Conservation (phyloP, 2,329 filamentous ascomycete genomes). For the Pyrenochaeta sp. region DNA sequence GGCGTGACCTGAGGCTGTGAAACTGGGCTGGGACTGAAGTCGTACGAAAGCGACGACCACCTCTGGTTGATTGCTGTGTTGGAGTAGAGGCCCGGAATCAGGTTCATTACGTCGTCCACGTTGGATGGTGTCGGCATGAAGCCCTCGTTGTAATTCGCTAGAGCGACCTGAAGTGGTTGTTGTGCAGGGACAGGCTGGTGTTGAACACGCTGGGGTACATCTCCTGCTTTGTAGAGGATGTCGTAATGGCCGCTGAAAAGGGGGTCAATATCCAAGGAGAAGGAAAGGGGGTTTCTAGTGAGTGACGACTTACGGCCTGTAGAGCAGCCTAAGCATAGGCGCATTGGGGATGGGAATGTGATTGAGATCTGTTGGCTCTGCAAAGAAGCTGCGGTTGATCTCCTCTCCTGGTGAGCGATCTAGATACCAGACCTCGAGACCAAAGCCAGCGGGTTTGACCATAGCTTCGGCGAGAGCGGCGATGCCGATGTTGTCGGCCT, state of each 20-base stretch:
- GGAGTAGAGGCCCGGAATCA: conserved; percentile 57
- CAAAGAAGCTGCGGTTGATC: conserved; percentile 72
- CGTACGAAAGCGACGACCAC: conserved; percentile 46
- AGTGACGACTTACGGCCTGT: conserved; percentile 63
- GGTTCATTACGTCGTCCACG: conserved; percentile 45
- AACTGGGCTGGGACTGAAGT: conserved; percentile 42
- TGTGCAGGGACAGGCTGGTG: conserved; percentile 36
- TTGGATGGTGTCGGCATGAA: conserved; percentile 49
- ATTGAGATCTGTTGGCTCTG: conserved; percentile 60
- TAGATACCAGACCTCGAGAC: conserved; percentile 88
- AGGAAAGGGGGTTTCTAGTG: not conserved
- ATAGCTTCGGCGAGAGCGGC: conserved; percentile 78
- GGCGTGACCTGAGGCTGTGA: conserved; percentile 42
- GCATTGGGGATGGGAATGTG: conserved; percentile 52
- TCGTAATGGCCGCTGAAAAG: conserved; percentile 83
- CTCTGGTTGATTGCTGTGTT: conserved; percentile 41
- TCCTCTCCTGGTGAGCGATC: conserved; percentile 81
- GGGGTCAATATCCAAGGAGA: conserved; percentile 22
- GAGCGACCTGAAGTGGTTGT: conserved; percentile 41
- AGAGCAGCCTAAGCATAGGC: conserved; percentile 73
- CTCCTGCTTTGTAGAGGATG: conserved; percentile 78
- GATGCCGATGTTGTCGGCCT: conserved; percentile 92
- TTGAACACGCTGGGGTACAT: conserved; percentile 48
- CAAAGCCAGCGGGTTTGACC: conserved; percentile 78
- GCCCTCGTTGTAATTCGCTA: conserved; percentile 49